Evolutionary conservation across 2,329 filamentous ascomycete genomes (phyloP).

Genomic region (Talaromyces albobiverticillius): DNA sequence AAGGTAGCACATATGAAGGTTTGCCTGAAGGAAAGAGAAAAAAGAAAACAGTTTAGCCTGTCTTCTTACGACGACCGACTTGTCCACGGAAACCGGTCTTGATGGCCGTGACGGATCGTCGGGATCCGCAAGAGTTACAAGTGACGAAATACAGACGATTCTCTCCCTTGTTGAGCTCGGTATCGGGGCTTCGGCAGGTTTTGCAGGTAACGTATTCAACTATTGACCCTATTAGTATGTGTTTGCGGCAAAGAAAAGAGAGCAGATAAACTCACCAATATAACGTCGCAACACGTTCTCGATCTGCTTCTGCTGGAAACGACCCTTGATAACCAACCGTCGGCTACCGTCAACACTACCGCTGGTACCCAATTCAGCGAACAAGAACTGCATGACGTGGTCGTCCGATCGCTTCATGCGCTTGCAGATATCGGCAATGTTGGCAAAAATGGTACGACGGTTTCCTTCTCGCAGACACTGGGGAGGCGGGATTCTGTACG

Average conservation of each 20-base stretch:
- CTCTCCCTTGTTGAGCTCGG: conserved; percentile 96
- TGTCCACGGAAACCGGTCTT: conserved; percentile 99
- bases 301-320: conserved; percentile 99
- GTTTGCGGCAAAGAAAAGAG: neutral
- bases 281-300: conserved; percentile 96
- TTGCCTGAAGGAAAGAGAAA: conserved; percentile 1
- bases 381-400: conserved; percentile 94
- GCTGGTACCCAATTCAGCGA: conserved; percentile 95
- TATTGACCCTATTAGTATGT: conserved; percentile 26
- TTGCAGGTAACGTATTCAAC: conserved; percentile 99
- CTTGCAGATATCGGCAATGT: conserved; percentile 98
- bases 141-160: conserved; percentile 99
- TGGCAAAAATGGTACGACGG: conserved; percentile 99
- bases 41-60: conserved; percentile 31
- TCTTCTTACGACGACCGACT: conserved; percentile 97
- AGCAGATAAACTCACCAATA: conserved; percentile 65
- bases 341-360: conserved; percentile 92
- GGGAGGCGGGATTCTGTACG: conserved; percentile 98
- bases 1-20: neutral
- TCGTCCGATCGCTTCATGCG: conserved; percentile 99
- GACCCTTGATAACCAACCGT: conserved; percentile 96
- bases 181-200: conserved; percentile 92
- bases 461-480: conserved; percentile 99
- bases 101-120: conserved; percentile 92
- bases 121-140: conserved; percentile 81